Base-by-base conservation (phyloP, 225 moss, liverwort and hornwort genomes). In the Neckera pumila region DNA sequence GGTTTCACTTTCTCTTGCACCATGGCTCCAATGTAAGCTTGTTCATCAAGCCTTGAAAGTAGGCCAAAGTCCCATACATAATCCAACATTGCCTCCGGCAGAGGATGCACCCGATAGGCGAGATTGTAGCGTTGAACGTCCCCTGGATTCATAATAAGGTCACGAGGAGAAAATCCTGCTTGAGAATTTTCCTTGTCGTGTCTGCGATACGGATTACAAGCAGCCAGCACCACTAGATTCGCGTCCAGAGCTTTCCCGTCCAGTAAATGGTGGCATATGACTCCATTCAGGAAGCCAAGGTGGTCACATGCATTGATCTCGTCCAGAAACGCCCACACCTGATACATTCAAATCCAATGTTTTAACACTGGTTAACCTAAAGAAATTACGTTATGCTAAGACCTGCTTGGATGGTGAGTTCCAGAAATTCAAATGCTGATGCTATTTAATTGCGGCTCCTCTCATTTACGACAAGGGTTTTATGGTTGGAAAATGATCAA, bases 291-390 rank as follows among this genome's bases (percentile, higher is more conserved):
- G 76, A 94, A 88, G 65, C 94, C 94, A 76, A 94, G 92, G 89
- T 94, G 94, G 90, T 93, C 93, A 81, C 94, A 94, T 34, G 94
- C 93, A 76, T 94, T 94, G 83, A 94, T 94, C 87, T 94, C 94
- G 63, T 94, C 94, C 38, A 94, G 91, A 85, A 93, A 94, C 73
- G 91, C 93, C 94, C 94, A 94, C 63, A 94, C 94, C 94, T 94
- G 87, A 61, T 34, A 67, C 82, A 82, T 65, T 82, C 66, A 82
- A 82, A 51, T 49, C n/a, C 51, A 27, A n/a, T 53, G 53, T 27
- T 53, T 53, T n/a, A 65, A 51, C 27, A 66, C 53, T 12, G 51
- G n/a, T 21, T 17, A 49, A 53, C 65, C 18, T 63, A 11, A 15
- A 15, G 81, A 81, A 62, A 61, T 43, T 14, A 63, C 28, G 54